Evolutionary conservation across 441 rosid species (phyloP).

Genomic region (Daphne laureola): DNA sequence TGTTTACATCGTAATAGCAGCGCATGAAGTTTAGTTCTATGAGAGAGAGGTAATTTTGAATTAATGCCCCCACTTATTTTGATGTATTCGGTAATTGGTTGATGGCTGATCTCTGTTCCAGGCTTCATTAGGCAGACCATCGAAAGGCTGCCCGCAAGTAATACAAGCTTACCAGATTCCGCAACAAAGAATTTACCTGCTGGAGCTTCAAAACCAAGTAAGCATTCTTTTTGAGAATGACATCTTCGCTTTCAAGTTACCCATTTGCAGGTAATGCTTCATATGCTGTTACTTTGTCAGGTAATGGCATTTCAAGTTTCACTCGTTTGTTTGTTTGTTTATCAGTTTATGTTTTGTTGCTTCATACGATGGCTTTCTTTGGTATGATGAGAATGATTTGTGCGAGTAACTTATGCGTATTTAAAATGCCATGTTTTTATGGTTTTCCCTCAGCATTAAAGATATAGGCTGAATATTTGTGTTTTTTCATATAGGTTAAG

Average conservation of each 20-base stretch:
- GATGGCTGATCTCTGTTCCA: constrained; percentile 23
- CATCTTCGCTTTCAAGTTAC: background rate
- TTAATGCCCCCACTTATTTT: too few relatives aligned
- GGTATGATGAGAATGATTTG: too few relatives aligned
- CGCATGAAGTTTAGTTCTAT: too few relatives aligned
- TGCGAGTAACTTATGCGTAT: too few relatives aligned
- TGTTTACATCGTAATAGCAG: too few relatives aligned
- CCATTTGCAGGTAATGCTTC: constrained; percentile 7
- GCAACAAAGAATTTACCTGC: constrained; percentile 49
- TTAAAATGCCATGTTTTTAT: too few relatives aligned
- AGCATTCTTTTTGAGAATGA: constrained; percentile 3
- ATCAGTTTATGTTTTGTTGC: too few relatives aligned
- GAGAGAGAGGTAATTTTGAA: too few relatives aligned
- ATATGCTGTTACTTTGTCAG: constrained; percentile 35
- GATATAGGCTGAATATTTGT: background rate
- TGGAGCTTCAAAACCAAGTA: constrained; percentile 70
- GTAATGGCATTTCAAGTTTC: constrained; percentile 50
- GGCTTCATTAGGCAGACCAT: constrained; percentile 68
- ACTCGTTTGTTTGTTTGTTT: too few relatives aligned
- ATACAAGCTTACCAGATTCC: constrained; percentile 59
- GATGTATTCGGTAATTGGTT: too few relatives aligned
- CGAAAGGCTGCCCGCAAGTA: constrained; percentile 61
- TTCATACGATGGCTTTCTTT: constrained; percentile 39
- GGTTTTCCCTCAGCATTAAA: too few relatives aligned
- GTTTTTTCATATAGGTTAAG: constrained; percentile 30